These are phyloP conservation scores for Bertia moriformis DNA, from an alignment of 2,329 filamentous ascomycete genomes.

Conservation along the genomic window DNA sequence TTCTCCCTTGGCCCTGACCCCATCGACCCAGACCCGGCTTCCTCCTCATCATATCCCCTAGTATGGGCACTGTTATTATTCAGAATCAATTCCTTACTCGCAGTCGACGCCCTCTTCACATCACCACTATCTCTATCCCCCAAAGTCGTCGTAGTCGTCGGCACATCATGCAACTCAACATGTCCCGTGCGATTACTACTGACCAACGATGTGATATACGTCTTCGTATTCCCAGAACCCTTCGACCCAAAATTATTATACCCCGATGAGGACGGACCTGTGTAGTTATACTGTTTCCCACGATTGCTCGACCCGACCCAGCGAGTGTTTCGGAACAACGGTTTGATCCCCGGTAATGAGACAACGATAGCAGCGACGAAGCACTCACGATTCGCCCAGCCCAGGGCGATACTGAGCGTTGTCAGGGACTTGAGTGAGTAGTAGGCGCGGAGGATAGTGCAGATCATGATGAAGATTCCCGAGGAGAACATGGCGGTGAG, in stretches of 20 bases:
- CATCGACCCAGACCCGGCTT: not conserved
- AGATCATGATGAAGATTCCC: not conserved
- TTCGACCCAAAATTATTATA: not conserved
- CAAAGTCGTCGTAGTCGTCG: not conserved
- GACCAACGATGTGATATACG: not conserved
- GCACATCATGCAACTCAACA: not conserved
- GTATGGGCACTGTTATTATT: too few species aligned
- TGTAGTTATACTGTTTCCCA: not conserved
- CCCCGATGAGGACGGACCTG: too few species aligned
- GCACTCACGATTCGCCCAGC: not conserved
- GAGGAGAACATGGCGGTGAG: not conserved
- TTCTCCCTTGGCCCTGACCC: not conserved
- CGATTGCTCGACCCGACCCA: not conserved
- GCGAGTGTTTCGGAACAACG: not conserved
- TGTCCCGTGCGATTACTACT: not conserved
- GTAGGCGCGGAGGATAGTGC: not conserved
- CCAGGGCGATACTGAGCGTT: not conserved
- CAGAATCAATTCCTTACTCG: too few species aligned
- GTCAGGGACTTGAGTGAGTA: not conserved
- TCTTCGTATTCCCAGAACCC: too few species aligned
- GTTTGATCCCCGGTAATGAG: not conserved
- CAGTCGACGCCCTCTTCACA: too few species aligned
- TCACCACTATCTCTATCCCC: not conserved
- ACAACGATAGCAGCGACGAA: not conserved
- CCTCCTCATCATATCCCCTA: too few species aligned